phyloP scores from a whole-genome alignment of 2,329 filamentous ascomycete species.

The Cladosporium sphaerospermum region DNA sequence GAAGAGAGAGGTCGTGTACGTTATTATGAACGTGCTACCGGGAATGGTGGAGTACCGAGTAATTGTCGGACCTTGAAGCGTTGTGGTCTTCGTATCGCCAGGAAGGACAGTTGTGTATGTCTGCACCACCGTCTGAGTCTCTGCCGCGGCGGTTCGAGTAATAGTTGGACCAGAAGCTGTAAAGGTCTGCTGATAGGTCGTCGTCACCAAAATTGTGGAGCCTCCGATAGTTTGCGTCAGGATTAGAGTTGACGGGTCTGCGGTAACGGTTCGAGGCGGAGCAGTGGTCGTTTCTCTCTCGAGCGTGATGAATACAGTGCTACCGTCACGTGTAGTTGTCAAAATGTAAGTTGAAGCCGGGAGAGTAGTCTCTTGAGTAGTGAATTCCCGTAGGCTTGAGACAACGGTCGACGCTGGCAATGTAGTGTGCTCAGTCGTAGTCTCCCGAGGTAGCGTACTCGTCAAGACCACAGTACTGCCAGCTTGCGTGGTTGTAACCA shows the following conservation, averaged over 20 bases:
- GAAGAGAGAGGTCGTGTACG: background rate
- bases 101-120: slow-evolving; percentile 2
- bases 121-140: background rate
- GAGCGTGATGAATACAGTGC: no score
- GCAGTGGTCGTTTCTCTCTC: background rate
- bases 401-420: background rate
- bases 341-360: no score
- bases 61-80: background rate
- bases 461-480: background rate
- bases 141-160: background rate
- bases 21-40: background rate
- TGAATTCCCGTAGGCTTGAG: background rate
- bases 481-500: background rate
- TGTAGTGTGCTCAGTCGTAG: background rate
- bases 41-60: background rate
- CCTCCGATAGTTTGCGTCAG: background rate
- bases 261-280: background rate
- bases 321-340: no score
- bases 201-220: background rate
- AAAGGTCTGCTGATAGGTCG: slow-evolving; percentile 1
- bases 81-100: background rate
- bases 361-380: no score
- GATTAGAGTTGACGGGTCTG: background rate
- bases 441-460: background rate
- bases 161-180: background rate